These are phyloP conservation scores for Crithidia sp. DNA, from an alignment of 208 protist genomes.

Conservation along the genomic window DNA sequence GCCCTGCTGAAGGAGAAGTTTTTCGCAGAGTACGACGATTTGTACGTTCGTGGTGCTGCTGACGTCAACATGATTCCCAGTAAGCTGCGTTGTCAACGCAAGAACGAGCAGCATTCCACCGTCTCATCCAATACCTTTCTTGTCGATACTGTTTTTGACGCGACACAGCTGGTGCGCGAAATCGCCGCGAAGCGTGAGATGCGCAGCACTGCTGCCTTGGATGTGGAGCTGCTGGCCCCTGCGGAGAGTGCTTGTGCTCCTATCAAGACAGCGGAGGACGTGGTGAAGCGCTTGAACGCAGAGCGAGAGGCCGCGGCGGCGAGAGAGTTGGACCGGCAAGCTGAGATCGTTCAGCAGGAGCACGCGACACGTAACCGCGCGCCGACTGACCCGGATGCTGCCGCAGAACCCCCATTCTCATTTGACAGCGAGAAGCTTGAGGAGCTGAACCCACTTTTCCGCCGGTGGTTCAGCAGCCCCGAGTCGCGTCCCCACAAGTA, in stretches of 20 bases:
- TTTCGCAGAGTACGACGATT: slow-evolving; percentile 47
- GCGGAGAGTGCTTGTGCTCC: background rate
- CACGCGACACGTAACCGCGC: slow-evolving; percentile 12
- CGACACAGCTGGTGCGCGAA: background rate
- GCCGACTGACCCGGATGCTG: slow-evolving; percentile 6
- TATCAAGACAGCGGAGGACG: background rate
- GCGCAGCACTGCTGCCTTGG: background rate
- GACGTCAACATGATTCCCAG: slow-evolving; percentile 22
- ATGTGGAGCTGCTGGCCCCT: background rate
- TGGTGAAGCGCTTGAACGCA: background rate
- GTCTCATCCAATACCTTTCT: background rate
- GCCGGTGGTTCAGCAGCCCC: slow-evolving; percentile 54
- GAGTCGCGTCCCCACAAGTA: slow-evolving; percentile 43
- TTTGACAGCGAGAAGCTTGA: slow-evolving; percentile 64
- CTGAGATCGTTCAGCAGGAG: slow-evolving; percentile 1
- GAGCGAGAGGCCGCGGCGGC: background rate
- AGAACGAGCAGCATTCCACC: background rate
- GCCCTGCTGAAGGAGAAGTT: slow-evolving; percentile 61
- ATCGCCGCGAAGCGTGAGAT: background rate
- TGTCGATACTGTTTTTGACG: slow-evolving; percentile 3
- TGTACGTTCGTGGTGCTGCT: slow-evolving; percentile 37
- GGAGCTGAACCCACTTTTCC: slow-evolving; percentile 67
- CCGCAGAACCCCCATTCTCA: slow-evolving; percentile 33
- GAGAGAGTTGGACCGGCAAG: background rate
- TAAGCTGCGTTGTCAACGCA: background rate